Base-by-base conservation (phyloP, 129 eudicot genomes). In the Pulicaria dysenterica region DNA sequence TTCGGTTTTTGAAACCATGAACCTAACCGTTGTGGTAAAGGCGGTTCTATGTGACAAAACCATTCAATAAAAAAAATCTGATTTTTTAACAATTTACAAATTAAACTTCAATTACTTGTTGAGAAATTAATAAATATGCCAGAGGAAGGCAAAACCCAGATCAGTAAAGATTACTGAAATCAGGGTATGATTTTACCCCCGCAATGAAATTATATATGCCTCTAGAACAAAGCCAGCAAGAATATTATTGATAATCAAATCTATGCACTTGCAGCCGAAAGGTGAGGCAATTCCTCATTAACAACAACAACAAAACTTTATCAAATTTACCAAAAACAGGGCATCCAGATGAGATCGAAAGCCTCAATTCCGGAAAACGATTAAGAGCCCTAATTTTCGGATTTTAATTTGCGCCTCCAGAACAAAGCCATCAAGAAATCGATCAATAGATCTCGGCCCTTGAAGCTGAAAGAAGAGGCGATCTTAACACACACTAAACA, bases 401-500 rank as follows among this genome's bases (percentile, higher is more conserved):
- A 59, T 24, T 44, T 75, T 0, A 36, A 70, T 85, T 36, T 85
- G 14, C 70, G 89, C 89, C 89, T 54, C 89, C 86, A 85, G 89
- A 85, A 85, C 89, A 85, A 81, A 78, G 86, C 89, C 81, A 74
- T 45, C 89, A 85, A 79, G 84, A 69, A 75, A 79, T 70, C 15
- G 75, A 79, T 79, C 73, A 12, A 64, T 19, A 57, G 85, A 81
- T 81, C 85, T 81, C 63, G 42, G 19, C 72, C 58, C 83, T 84
- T 81, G 89, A 16, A 77, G 89, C 89, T 73, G 89, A 84, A 84
- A 84, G 85, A 78, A 78, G 85, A 84, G 85, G 89, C 88, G 64
- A 48, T 45, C 3, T 38, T 44, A 38, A 31, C 3, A 68, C 2
- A 67, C 0, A 34, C 15, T 12, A 36, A 16, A 64, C 31, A 70